Percentiles rank a stretch among this genome's conserved stretches.
phyloP scores from a whole-genome alignment of 2,329 filamentous ascomycete species.

The Fusarium papillatum region DNA sequence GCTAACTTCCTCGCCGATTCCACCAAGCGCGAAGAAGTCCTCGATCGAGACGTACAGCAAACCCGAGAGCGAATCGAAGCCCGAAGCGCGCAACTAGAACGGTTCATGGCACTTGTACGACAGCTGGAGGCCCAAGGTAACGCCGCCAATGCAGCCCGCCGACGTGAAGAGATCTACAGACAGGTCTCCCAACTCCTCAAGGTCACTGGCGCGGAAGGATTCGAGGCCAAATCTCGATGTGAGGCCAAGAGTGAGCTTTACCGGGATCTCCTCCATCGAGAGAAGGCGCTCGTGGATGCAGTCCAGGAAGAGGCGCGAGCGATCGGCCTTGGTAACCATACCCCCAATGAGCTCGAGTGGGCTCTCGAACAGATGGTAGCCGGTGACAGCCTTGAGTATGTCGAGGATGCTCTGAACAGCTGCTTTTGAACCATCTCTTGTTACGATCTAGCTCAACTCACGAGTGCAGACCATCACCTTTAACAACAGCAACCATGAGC shows the following conservation, averaged over 20 bases:
- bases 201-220: background rate
- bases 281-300: constrained; percentile 8
- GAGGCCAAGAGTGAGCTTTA: background rate
- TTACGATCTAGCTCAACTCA: background rate
- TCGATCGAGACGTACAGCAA: no score
- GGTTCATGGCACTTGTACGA: background rate
- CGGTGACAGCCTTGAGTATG: background rate
- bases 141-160: background rate
- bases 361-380: constrained; percentile 8
- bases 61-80: constrained; percentile 16
- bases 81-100: constrained; percentile 30
- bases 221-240: background rate
- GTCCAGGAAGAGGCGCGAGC: constrained; percentile 5
- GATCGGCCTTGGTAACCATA: constrained; percentile 11
- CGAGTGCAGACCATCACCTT: background rate
- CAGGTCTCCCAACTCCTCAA: background rate
- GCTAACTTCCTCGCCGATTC: no score
- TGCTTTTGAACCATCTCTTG: background rate
- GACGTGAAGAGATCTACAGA: background rate
- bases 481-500: background rate
- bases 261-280: constrained; percentile 4
- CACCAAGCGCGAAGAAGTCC: no score
- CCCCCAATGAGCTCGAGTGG: constrained; percentile 17
- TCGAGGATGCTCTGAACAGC: background rate
- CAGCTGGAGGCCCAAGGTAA: background rate